These are phyloP conservation scores for Dactylonectria estremocensis DNA, from an alignment of 2,329 filamentous ascomycete genomes.

Conservation along the genomic window DNA sequence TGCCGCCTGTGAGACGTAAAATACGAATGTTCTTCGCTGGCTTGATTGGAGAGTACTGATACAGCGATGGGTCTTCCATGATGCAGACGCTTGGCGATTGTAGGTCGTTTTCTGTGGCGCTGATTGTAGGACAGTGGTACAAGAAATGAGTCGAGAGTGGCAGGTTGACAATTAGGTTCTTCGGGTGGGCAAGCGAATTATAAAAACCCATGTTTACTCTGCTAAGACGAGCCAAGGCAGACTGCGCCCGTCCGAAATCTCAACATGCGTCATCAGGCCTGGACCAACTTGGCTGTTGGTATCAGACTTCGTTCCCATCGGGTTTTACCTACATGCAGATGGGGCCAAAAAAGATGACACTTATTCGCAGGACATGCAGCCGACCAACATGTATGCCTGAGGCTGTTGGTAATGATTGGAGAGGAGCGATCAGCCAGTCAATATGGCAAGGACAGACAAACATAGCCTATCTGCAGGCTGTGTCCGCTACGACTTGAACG, in stretches of 20 bases:
- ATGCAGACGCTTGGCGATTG: neutral
- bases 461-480: neutral
- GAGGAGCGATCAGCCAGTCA: neutral
- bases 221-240: neutral
- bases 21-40: slow-evolving; percentile 10
- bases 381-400: neutral
- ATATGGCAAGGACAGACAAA: neutral
- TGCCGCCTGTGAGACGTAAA: slow-evolving; percentile 15
- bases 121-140: neutral
- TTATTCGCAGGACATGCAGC: neutral
- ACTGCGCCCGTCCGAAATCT: neutral
- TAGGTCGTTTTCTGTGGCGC: too few relatives aligned
- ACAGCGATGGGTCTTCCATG: slow-evolving; percentile 12
- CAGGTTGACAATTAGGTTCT: neutral
- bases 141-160: neutral
- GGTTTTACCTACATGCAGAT: neutral
- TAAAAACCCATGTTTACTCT: neutral
- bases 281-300: neutral
- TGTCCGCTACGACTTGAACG: neutral
- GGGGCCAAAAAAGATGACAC: neutral
- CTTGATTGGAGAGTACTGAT: slow-evolving; percentile 5
- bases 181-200: neutral
- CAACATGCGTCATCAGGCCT: neutral
- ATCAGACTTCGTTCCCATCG: neutral
- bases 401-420: neutral